Evolutionary conservation across 1,284 basidiomycete genomes (phyloP).

Genomic region (Cutaneotrichosporon sp.): DNA sequence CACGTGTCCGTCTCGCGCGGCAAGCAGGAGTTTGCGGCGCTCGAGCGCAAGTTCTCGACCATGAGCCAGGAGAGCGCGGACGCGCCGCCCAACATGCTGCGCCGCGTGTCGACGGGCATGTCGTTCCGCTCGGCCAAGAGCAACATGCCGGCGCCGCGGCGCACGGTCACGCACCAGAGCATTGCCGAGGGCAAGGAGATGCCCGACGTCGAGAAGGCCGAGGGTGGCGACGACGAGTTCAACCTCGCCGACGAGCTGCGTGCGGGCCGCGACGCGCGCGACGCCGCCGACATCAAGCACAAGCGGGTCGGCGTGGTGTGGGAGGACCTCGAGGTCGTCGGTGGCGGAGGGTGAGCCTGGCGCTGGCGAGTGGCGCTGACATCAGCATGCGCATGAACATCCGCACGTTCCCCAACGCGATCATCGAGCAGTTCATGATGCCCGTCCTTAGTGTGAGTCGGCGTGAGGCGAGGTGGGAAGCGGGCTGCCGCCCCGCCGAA

Average conservation of each 20-base stretch:
- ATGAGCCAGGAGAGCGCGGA: constrained; percentile 41
- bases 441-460: constrained; percentile 42
- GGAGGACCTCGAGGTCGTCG: constrained; percentile 63
- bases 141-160: constrained; percentile 25
- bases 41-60: constrained; percentile 46
- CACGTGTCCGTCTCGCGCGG: constrained; percentile 42
- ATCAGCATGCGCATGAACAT: constrained; percentile 63
- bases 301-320: constrained; percentile 71
- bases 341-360: constrained; percentile 60
- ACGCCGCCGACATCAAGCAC: constrained; percentile 72
- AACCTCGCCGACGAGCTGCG: constrained; percentile 70
- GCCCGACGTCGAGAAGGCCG: constrained; percentile 39
- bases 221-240: constrained; percentile 40
- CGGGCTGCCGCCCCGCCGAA: no score
- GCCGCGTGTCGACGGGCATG: constrained; percentile 34
- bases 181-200: constrained; percentile 2
- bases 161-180: constrained; percentile 13
- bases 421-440: constrained; percentile 56
- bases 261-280: constrained; percentile 65
- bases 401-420: constrained; percentile 55
- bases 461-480: no score
- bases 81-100: constrained; percentile 24
- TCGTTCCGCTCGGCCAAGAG: constrained; percentile 26
- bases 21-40: constrained; percentile 46
- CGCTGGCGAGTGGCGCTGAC: background rate